Evolutionary conservation across 2,329 filamentous ascomycete genomes (phyloP), one percentile per base, ranked within the genome.

Genomic region (Fusarium gaditjirri): DNA sequence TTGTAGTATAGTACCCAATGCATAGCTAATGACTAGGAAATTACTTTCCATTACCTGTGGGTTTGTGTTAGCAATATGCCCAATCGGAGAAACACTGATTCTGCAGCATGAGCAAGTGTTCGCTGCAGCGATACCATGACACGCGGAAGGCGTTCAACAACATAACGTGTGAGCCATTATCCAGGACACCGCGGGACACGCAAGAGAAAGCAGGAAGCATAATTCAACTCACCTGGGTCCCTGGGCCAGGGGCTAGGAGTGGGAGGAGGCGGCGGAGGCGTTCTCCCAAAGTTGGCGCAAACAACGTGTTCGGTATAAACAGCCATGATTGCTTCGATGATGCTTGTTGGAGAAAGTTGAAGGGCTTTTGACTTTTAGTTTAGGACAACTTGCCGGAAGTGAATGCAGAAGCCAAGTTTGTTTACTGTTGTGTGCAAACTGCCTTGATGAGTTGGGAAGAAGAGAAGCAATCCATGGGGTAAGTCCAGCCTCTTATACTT

Each of bases 191-290:
- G 23, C 35, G 33, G 36, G 38, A 21, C 14, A 13, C n/a, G 29
- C 46, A 14, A 46, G n/a, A 47, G 29, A 27, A 8, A 35, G 21
- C 8, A 49, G 8, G 9, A n/a, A 31, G 27, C 14, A 25, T 14
- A 6, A 11, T 17, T 35, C 14, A 31, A 46, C 70, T 71, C n/a
- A 73, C 70, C 9, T 0, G 70, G 70, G 19, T 73, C 70, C n/a
- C 31, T 63, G 21, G 70, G 70, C 54, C 59, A 59, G n/a, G 46
- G 60, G 42, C 21, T 61, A 2, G 65, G 59, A 23, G 61, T 59
- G 36, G 66, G 71, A 50, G 47, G 47, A 25, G 8, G 74, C 55
- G 44, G 66, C n/a, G 25, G 47, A 35, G 47, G 47, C 16, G 55
- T 70, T 41, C 72, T 53, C 8, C 42, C 55, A 43, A 68, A 50